A percentile compares a stretch with the other conserved stretches of the same genome.
Evolutionary conservation across 106 monocot genomes (phyloP).

Genomic region (Platanthera guangdongensis): DNA sequence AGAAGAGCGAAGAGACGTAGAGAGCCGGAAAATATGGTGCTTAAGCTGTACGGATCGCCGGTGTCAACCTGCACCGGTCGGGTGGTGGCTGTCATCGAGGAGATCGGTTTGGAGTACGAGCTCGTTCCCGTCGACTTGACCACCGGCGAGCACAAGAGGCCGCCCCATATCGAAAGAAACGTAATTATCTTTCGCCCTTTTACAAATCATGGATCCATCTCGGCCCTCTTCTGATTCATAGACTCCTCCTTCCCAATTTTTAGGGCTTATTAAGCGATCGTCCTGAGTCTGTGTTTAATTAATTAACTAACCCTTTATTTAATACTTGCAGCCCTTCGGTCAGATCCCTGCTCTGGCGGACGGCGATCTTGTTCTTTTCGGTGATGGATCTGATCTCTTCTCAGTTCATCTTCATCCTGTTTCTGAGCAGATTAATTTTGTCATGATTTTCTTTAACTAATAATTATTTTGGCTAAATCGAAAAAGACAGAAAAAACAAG

Average conservation of each 20-base stretch:
- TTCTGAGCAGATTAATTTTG: background rate
- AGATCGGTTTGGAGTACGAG: conserved; percentile 28
- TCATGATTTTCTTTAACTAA: too few relatives aligned
- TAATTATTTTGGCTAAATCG: too few relatives aligned
- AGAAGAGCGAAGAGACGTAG: background rate
- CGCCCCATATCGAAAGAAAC: conserved; percentile 28
- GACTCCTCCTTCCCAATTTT: background rate
- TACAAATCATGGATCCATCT: background rate
- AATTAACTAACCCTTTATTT: background rate
- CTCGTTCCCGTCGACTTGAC: conserved; percentile 22
- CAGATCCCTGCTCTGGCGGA: conserved; percentile 19
- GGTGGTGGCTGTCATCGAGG: conserved; percentile 26
- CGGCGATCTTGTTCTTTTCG: conserved; percentile 14
- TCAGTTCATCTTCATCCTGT: background rate
- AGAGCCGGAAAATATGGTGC: background rate
- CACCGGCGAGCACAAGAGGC: conserved; percentile 43
- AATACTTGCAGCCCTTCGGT: conserved; percentile 23
- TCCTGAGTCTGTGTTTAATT: background rate
- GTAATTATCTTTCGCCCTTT: conserved; percentile 5
- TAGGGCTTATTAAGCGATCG: background rate
- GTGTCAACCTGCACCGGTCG: conserved; percentile 18
- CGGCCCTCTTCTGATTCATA: background rate
- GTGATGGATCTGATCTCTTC: background rate
- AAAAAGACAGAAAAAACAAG: too few relatives aligned
- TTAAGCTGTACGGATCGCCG: conserved; percentile 28